Evolutionary conservation across 768 basidiomycete species (phyloP), one percentile per base, ranked within the genome.

Genomic region (Lanmaoa pseudosensibilis): DNA sequence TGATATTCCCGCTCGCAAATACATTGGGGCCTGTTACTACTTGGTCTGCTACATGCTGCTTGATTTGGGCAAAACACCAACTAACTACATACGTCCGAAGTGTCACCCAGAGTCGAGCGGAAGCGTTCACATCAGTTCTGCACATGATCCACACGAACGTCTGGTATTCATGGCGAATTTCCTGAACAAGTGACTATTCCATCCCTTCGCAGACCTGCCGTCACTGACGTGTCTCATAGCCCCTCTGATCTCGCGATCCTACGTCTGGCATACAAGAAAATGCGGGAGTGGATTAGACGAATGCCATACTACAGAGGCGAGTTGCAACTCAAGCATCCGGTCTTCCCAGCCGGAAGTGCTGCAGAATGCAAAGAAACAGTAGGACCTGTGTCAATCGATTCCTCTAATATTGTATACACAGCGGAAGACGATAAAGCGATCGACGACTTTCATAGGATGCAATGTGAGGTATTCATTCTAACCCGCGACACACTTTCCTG

Each of bases 41-140:
- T 59, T 69, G 43, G 77, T 78, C 49, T 47, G 33, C 44, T 39
- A 7, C 19, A 10, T n/a, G 16, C 18, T 41, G 12, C 19, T 18
- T 39, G 15, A 32, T 36, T 45, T 15, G 21, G 12, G 11, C n/a
- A 32, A 38, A 56, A 32, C 25, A 1, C 19, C 19, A 6, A 33
- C 40, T 59, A 8, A 59, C 21, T n/a, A 48, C 9, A n/a, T n/a
- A n/a, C n/a, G 25, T 2, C 9, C 7, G 6, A 50, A 72, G 70
- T 54, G 67, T 56, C 78, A 85, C 63, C 82, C 83, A 3, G 68
- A 66, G 19, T 79, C 82, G 6, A 52, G 54, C 10, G 83, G 83
- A 10, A 71, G 73, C 46, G 73, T 82, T 19, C 83, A 84, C 62
- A 80, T 83, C 52, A 65, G 54, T 32, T 74, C 75, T n/a, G 78